phyloP scores from a whole-genome alignment of 2,329 filamentous ascomycete species.

The Fusarium humuli region DNA sequence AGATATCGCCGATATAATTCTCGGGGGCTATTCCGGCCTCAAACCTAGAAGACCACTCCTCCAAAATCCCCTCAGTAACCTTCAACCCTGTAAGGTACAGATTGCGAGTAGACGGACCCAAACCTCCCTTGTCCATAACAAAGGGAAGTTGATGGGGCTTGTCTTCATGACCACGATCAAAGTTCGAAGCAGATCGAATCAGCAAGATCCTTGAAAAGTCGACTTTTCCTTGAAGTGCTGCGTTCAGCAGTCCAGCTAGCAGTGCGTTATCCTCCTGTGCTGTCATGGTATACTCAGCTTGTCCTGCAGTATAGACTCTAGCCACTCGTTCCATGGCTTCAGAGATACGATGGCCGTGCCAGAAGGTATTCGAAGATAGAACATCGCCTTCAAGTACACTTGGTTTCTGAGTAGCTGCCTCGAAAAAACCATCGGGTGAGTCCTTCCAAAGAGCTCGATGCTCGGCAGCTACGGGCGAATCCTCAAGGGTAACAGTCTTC shows the following conservation, averaged over 20 bases:
- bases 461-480: conserved; percentile 5
- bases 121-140: conserved; percentile 37
- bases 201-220: conserved; percentile 36
- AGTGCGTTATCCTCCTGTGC: conserved; percentile 40
- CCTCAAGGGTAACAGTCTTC: conserved; percentile 5
- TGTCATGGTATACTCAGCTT: conserved; percentile 38
- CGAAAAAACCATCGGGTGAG: not conserved
- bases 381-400: conserved; percentile 35
- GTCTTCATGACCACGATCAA: conserved; percentile 35
- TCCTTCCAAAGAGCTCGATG: conserved; percentile 23
- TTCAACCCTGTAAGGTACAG: conserved; percentile 31
- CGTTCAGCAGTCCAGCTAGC: conserved; percentile 27
- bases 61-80: conserved; percentile 25
- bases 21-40: conserved; percentile 6
- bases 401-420: conserved; percentile 12
- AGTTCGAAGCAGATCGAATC: conserved; percentile 38
- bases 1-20: conserved; percentile 38
- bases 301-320: conserved; percentile 25
- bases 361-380: conserved; percentile 39
- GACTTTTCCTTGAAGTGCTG: conserved; percentile 21
- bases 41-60: conserved; percentile 24
- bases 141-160: conserved; percentile 35
- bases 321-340: conserved; percentile 38
- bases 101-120: conserved; percentile 34
- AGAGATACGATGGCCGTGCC: conserved; percentile 34